A percentile compares a stretch with the other conserved stretches of the same genome.
These are phyloP conservation scores for Vicia sativa DNA, from an alignment of 306 rosid genomes.

Conservation along the genomic window DNA sequence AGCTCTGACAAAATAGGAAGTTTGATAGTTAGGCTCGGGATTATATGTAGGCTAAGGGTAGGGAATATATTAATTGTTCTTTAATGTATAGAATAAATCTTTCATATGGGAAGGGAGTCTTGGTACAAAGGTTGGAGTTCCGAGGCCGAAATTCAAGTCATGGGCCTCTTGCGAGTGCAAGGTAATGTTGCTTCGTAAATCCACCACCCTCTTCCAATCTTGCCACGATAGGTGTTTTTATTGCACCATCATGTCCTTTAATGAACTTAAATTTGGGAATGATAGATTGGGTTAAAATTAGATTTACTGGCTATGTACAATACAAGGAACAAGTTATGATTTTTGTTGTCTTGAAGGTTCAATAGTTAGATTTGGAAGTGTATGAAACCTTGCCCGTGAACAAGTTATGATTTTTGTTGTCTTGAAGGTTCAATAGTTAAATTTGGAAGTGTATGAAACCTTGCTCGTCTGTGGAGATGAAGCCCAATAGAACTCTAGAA, in stretches of 20 bases:
- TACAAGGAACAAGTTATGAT: background rate
- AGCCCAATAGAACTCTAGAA: slow-evolving; percentile 21
- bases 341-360: slow-evolving; percentile 20
- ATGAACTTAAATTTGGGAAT: slow-evolving; percentile 1
- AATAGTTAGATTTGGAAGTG: slow-evolving; percentile 15
- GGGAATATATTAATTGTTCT: background rate
- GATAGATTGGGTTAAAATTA: slow-evolving; percentile 26
- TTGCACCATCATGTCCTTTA: background rate
- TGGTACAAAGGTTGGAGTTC: background rate
- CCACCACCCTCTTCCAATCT: background rate
- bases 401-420: no score
- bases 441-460: no score
- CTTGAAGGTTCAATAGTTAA: no score
- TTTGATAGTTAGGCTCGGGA: slow-evolving; percentile 19
- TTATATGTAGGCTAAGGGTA: slow-evolving; percentile 22
- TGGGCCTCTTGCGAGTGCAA: slow-evolving; percentile 2
- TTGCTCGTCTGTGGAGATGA: slow-evolving; percentile 2
- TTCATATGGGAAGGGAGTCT: slow-evolving; percentile 11
- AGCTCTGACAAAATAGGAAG: slow-evolving; percentile 8
- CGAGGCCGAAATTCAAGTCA: background rate
- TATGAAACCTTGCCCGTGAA: no score
- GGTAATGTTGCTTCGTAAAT: background rate
- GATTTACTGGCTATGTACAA: slow-evolving; percentile 11
- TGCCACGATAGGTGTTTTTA: background rate
- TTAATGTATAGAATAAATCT: slow-evolving; percentile 3